Evolutionary conservation across 139 green algal species (phyloP), one percentile per base, ranked within the genome.

Genomic region (Chlamydomonas sp.): DNA sequence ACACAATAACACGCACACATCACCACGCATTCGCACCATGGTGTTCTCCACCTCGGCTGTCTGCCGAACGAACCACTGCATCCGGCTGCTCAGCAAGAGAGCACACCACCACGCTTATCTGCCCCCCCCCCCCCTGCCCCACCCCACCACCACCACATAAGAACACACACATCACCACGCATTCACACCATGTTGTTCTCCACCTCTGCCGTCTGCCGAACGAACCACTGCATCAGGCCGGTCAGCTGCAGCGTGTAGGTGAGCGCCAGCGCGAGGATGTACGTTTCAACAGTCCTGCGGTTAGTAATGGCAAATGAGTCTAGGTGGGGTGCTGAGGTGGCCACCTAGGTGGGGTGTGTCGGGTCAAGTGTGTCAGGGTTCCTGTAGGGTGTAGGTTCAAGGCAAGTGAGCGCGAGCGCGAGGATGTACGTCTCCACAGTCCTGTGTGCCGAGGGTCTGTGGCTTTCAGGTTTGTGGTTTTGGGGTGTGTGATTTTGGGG

Each of bases 191-290:
- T 57, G 16, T 64, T 33, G 6, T 88, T 90, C 60, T 93, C 89
- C 33, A 90, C 73, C 66, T 91, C 86, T 2, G 77, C 74, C 0
- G 73, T 75, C 77, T 92, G 87, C 3, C 87, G 73, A 63, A 86
- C 81, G 61, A 81, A 68, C 84, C 82, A 91, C 72, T 91, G 88
- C 75, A 92, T 78, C 54, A 81, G 63, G 13, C 83, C 88, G 0
- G 77, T 84, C 49, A 96, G 81, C 74, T 89, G 76, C 66, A 96
- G 74, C 38, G 84, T 75, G 70, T 91, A 79, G 13, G 83, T 87
- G 20, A 95, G 79, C 4, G 88, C 87, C 48, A 95, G 76, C 6
- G 70, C 87, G 30, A 90, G 77, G 33, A n/a, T n/a, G n/a, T n/a
- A n/a, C n/a, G n/a, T n/a, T n/a, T n/a, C n/a, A n/a, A n/a, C n/a